Evolutionary conservation across 2,329 filamentous ascomycete genomes (phyloP).

Genomic region (Neobulgaria alba): DNA sequence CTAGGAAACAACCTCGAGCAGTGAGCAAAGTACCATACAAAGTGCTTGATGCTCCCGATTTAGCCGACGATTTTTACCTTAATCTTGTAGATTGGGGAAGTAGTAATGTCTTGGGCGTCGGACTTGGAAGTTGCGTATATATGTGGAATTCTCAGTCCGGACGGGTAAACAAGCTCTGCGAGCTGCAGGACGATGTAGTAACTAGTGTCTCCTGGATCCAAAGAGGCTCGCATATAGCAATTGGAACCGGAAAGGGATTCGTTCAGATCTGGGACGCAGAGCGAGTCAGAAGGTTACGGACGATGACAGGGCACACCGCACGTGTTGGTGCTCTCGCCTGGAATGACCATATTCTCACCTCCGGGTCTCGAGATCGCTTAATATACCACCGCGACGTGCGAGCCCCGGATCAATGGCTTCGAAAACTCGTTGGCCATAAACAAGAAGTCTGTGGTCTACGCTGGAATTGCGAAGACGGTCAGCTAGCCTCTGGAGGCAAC

Average conservation of each 20-base stretch:
- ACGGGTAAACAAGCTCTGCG: constrained; percentile 87
- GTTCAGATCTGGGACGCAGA: constrained; percentile 98
- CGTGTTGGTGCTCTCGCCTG: constrained; percentile 90
- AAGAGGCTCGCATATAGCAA: constrained; percentile 88
- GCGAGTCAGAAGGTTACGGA: constrained; percentile 72
- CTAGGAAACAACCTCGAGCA: constrained; percentile 76
- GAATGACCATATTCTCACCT: constrained; percentile 97
- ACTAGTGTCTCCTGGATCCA: constrained; percentile 99
- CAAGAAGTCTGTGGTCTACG: constrained; percentile 95
- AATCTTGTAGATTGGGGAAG: constrained; percentile 98
- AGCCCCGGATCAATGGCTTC: constrained; percentile 81
- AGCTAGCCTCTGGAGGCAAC: constrained; percentile 91
- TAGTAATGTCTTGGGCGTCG: constrained; percentile 87
- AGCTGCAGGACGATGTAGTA: constrained; percentile 84
- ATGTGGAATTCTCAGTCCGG: constrained; percentile 96
- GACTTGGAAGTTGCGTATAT: constrained; percentile 86
- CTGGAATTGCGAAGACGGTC: constrained; percentile 94
- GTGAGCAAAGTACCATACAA: constrained; percentile 98
- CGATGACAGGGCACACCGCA: constrained; percentile 94
- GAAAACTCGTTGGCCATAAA: constrained; percentile 86
- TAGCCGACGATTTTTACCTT: constrained; percentile 95
- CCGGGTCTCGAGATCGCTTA: constrained; percentile 82
- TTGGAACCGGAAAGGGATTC: constrained; percentile 87
- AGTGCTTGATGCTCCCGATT: constrained; percentile 88
- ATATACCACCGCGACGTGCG: constrained; percentile 96